phyloP scores from a whole-genome alignment of 805 yeast genomes.

The Sugiyamaella chiloensis region DNA sequence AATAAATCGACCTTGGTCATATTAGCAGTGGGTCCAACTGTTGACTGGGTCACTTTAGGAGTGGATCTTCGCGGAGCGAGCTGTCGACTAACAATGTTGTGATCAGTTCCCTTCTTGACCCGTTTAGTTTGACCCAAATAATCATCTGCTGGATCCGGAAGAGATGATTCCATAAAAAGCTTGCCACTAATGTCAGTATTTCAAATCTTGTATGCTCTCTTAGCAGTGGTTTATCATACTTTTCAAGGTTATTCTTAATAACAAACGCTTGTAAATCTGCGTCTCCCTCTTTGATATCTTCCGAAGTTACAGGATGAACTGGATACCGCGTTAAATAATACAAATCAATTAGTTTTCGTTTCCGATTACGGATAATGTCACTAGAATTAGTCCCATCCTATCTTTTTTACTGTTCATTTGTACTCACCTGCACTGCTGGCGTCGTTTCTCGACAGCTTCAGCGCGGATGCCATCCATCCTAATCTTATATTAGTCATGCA shows the following conservation, averaged over 20 bases:
- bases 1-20: conserved; percentile 9
- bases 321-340: conserved; percentile 57
- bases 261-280: conserved; percentile 45
- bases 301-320: conserved; percentile 42
- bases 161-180: conserved; percentile 31
- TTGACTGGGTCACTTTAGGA: conserved; percentile 1
- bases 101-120: not conserved
- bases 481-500: not conserved
- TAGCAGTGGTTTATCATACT: conserved; percentile 34
- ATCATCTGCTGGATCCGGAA: conserved; percentile 30
- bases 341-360: conserved; percentile 57
- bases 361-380: conserved; percentile 49
- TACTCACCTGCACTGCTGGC: conserved; percentile 39
- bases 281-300: conserved; percentile 38
- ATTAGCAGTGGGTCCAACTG: conserved; percentile 4
- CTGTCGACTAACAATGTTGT: not conserved
- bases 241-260: conserved; percentile 51
- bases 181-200: conserved; percentile 26
- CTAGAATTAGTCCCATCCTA: no score
- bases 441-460: conserved; percentile 46
- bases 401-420: no score
- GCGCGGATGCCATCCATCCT: conserved; percentile 41
- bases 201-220: not conserved
- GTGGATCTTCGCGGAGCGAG: not conserved
- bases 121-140: conserved; percentile 4